Evolutionary conservation across 495 filamentous ascomycete species (phyloP).

Genomic region (Hypomontagnella submonticulosa): DNA sequence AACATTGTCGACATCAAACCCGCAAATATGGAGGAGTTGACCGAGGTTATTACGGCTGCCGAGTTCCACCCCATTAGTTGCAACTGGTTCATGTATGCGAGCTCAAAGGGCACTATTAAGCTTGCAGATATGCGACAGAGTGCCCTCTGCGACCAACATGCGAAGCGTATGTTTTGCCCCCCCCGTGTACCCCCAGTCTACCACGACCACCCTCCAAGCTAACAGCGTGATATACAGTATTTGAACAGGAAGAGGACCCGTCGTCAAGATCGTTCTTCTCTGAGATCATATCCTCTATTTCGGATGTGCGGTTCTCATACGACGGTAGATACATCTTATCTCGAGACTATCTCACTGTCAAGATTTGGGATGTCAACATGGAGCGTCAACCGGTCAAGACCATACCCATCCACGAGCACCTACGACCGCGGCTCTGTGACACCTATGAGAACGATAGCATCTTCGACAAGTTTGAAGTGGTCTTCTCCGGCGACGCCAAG

Average conservation of each 20-base stretch:
- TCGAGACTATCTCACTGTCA: conserved; percentile 96
- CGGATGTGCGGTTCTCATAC: conserved; percentile 95
- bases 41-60: conserved; percentile 97
- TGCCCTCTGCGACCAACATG: conserved; percentile 93
- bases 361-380: conserved; percentile 99
- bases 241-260: conserved; percentile 99
- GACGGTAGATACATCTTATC: conserved; percentile 98
- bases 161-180: conserved; percentile 86
- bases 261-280: conserved; percentile 98
- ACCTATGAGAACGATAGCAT: conserved; percentile 99
- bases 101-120: conserved; percentile 99
- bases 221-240: conserved; percentile 68
- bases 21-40: conserved; percentile 99
- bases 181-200: conserved; percentile 5
- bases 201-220: conserved; percentile 8
- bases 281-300: conserved; percentile 99
- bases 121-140: conserved; percentile 97
- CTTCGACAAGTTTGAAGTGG: conserved; percentile 99
- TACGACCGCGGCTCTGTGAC: conserved; percentile 93
- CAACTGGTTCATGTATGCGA: conserved; percentile 99
- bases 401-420: conserved; percentile 97
- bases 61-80: conserved; percentile 98
- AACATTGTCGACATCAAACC: conserved; percentile 99
- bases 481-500: conserved; percentile 97
- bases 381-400: conserved; percentile 96